Base-by-base conservation (phyloP, 2,329 filamentous ascomycete species). In the Colletotrichum endophyticum region DNA sequence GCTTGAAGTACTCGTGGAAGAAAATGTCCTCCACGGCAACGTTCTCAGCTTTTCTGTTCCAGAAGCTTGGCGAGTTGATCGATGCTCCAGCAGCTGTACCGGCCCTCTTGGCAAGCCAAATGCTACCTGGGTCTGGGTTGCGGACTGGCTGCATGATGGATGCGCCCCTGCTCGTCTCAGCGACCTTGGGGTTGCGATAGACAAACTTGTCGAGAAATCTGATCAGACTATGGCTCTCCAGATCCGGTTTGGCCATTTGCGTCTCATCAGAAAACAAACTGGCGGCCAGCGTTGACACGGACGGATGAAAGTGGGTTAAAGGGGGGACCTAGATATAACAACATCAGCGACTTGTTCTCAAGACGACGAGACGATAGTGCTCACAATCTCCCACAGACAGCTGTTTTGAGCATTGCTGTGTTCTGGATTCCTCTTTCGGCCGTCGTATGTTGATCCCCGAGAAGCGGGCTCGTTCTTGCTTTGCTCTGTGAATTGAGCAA, bases 181-280 rank as follows among this genome's bases (percentile, higher is more conserved):
- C 91, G 6, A 92, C 88, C 88, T 98, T 98, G 77, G 96, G 93
- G 81, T 97, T 98, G 80, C 95, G 94, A 89, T 99, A 99, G n/a
- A 98, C 95, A 84, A 99, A 99, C 80, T 98, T 96, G 86, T 99
- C 97, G 74, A 99, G 89, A 89, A 99, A 99, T 84, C 98, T 94
- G 82, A 97, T 97, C 66, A 99, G 91, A 2, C 95, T 97, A 84
- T 99, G 96, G 74, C 95, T 93, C 19, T 95, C 94, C 68, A 98
- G 89, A 81, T 99, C 97, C 0, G 97, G 96, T 85, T 99, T 99
- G 78, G 95, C 92, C 76, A 95, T 93, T 84, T 95, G 93, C 68
- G 92, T 90, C 79, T 93, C 91, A 75, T 92, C 91, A 66, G 91
- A 88, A 11, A 98, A 85, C 53, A 99, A 87, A 73, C 93, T 92